Percentiles rank a stretch among this genome's conserved stretches.
Evolutionary conservation across 164 flowering plant species (phyloP).

Genomic region (Sextonia rubra): DNA sequence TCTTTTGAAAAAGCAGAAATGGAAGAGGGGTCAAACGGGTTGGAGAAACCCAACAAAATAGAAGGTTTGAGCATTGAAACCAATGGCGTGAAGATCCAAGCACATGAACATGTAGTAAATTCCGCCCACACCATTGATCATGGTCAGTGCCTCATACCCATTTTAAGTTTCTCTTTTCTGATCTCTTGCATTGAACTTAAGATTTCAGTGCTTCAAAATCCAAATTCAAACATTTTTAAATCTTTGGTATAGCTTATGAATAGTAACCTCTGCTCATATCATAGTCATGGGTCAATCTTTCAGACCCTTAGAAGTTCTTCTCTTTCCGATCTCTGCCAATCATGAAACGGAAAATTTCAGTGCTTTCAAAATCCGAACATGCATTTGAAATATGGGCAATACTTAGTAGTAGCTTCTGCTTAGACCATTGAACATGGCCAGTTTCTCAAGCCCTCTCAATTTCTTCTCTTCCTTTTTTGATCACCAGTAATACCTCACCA

Average conservation of each 20-base stretch:
- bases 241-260: too few species aligned
- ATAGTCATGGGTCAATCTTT: not conserved
- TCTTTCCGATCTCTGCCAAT: not conserved
- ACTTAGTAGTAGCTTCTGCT: too few species aligned
- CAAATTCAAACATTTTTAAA: not conserved
- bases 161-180: not conserved
- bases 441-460: too few species aligned
- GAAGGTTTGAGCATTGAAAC: conserved; percentile 21
- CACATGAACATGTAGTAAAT: conserved; percentile 8
- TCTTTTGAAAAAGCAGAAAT: conserved; percentile 1
- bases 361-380: too few species aligned
- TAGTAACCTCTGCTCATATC: too few species aligned
- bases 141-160: conserved; percentile 19
- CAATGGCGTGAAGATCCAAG: conserved; percentile 1
- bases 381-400: too few species aligned
- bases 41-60: not conserved
- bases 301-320: not conserved
- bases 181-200: not conserved
- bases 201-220: not conserved
- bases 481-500: too few species aligned
- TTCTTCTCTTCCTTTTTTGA: too few species aligned
- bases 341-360: too few species aligned
- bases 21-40: conserved; percentile 1
- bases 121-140: conserved; percentile 38
- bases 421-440: too few species aligned